Percentiles rank a stretch among this genome's conserved stretches.
phyloP scores from a whole-genome alignment of 257 asterid species.

The Primulina eburnea region DNA sequence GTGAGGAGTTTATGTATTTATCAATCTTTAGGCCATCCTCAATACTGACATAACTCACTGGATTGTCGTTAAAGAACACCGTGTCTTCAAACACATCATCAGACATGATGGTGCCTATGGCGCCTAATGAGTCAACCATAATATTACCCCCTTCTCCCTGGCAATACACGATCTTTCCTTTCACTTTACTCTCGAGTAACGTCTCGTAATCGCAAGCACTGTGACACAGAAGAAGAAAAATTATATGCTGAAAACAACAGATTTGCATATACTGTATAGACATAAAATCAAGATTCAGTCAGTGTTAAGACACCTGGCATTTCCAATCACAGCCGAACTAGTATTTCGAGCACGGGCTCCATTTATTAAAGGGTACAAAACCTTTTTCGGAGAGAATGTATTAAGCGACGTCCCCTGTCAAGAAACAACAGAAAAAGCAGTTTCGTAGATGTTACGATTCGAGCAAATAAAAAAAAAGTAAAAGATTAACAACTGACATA shows the following conservation, averaged over 20 bases:
- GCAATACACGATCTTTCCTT: conserved; percentile 65
- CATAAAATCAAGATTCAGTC: neutral
- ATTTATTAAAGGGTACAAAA: conserved; percentile 43
- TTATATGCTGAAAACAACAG: neutral
- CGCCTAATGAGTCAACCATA: conserved; percentile 35
- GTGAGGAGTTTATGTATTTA: conserved; percentile 58
- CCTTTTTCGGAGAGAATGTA: conserved; percentile 35
- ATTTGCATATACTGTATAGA: neutral
- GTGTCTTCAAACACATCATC: conserved; percentile 22
- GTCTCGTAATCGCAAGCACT: conserved; percentile 52
- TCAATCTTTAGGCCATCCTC: conserved; percentile 39
- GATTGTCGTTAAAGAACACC: conserved; percentile 24
- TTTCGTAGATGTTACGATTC: neutral
- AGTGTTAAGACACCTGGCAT: conserved; percentile 43
- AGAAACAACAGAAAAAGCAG: neutral
- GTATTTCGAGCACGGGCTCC: conserved; percentile 45
- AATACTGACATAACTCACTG: conserved; percentile 35
- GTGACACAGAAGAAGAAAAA: conserved; percentile 16
- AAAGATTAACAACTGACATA: conserved; percentile 8
- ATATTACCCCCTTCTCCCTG: conserved; percentile 30
- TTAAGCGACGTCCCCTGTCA: conserved; percentile 58
- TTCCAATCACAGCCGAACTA: conserved; percentile 17
- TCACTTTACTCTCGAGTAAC: conserved; percentile 42
- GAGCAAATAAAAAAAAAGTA: neutral
- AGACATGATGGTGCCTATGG: conserved; percentile 50